Conservation (phyloP, 2,329 filamentous ascomycete genomes). For the Endoconidiophora polonica region DNA sequence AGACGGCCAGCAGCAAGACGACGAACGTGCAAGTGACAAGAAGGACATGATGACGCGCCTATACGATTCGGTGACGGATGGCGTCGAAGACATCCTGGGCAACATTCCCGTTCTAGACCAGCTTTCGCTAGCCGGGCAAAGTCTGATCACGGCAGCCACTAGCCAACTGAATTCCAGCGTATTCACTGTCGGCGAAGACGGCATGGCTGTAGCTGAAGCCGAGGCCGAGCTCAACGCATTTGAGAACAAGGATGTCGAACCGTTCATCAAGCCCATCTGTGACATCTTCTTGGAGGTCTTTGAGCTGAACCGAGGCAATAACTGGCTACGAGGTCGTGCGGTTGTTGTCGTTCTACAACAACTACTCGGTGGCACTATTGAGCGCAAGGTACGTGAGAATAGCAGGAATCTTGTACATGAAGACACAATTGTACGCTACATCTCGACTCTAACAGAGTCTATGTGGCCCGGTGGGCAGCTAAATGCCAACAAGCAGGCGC, state of each 20-base stretch:
- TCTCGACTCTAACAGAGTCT: constrained; percentile 53
- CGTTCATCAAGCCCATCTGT: constrained; percentile 96
- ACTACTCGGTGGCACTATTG: constrained; percentile 85
- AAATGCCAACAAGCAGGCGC: constrained; percentile 31
- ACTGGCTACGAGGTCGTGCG: constrained; percentile 88
- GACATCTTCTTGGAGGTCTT: constrained; percentile 95
- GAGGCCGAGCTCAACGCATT: constrained; percentile 90
- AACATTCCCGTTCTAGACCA: constrained; percentile 94
- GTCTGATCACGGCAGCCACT: constrained; percentile 62
- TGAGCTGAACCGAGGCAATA: constrained; percentile 85
- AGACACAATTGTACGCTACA: constrained; percentile 59
- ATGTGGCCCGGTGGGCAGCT: constrained; percentile 65
- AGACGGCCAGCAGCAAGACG: constrained; percentile 33
- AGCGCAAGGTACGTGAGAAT: constrained; percentile 82
- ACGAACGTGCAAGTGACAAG: constrained; percentile 36
- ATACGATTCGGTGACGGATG: constrained; percentile 92
- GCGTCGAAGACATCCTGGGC: constrained; percentile 93
- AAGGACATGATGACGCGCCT: constrained; percentile 84
- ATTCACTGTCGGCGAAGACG: constrained; percentile 35
- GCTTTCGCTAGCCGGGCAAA: constrained; percentile 81
- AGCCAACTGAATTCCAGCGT: constrained; percentile 41
- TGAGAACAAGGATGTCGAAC: constrained; percentile 74
- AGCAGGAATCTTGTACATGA: constrained; percentile 60
- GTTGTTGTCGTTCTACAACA: constrained; percentile 95
- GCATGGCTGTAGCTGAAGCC: constrained; percentile 48